phyloP scores from a whole-genome alignment of 2,329 filamentous ascomycete genomes.

The Zymoseptoria crescenta region DNA sequence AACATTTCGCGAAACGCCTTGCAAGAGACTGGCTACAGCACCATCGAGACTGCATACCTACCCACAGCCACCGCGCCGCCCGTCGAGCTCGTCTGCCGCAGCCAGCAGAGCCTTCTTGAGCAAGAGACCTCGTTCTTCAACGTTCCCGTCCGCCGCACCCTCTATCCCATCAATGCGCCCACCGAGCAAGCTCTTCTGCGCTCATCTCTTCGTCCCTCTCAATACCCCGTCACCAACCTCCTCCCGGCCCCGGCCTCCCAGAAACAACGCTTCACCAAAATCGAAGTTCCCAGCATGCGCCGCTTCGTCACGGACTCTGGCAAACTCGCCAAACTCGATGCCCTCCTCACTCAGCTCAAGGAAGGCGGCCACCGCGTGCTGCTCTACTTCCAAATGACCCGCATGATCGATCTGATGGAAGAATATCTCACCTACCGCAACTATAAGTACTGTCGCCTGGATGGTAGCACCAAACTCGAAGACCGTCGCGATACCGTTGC shows the following conservation, averaged over 20 bases:
- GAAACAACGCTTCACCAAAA: constrained; percentile 80
- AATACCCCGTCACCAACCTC: constrained; percentile 56
- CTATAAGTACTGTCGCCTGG: constrained; percentile 95
- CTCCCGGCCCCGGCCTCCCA: constrained; percentile 72
- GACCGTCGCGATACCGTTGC: constrained; percentile 93
- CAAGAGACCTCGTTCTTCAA: constrained; percentile 74
- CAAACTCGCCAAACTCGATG: constrained; percentile 86
- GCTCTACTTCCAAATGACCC: constrained; percentile 99
- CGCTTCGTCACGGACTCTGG: constrained; percentile 97
- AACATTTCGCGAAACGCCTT: constrained; percentile 65
- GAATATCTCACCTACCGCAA: constrained; percentile 98
- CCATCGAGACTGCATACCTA: constrained; percentile 72
- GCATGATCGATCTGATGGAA: constrained; percentile 99
- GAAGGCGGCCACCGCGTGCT: constrained; percentile 86
- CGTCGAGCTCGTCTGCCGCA: constrained; percentile 69
- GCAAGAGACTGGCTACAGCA: constrained; percentile 60
- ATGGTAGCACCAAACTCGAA: constrained; percentile 94
- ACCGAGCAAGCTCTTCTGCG: constrained; percentile 70
- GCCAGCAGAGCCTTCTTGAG: constrained; percentile 56
- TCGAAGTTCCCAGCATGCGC: constrained; percentile 89
- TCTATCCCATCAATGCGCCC: constrained; percentile 58
- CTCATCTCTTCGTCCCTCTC: constrained; percentile 58
- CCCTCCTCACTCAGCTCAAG: constrained; percentile 82
- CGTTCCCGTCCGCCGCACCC: constrained; percentile 58
- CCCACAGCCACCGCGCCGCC: constrained; percentile 79